A percentile compares a stretch with the other conserved stretches of the same genome.
These are phyloP conservation scores for Artemisia argyi DNA, from an alignment of 129 eudicot species.

Conservation along the genomic window DNA sequence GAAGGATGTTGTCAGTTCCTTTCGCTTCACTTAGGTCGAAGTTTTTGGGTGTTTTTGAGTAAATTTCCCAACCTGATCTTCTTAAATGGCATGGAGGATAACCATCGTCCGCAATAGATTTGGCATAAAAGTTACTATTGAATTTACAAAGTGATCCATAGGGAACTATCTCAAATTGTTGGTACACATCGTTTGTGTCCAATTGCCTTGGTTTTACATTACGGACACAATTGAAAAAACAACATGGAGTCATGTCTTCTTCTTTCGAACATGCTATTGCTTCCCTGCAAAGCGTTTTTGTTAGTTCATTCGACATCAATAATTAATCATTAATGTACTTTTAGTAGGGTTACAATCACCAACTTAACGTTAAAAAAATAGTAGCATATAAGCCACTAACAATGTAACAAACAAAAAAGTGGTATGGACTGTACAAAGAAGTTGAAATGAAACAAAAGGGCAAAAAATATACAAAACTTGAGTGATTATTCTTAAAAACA, in stretches of 20 bases:
- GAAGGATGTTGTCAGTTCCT: slow-evolving; percentile 48
- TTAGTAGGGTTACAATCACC: too few relatives aligned
- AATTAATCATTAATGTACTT: too few relatives aligned
- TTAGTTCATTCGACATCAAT: too few relatives aligned
- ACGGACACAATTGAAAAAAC: slow-evolving; percentile 35
- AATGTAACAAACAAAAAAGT: too few relatives aligned
- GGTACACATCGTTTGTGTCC: slow-evolving; percentile 47
- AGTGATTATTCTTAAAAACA: too few relatives aligned
- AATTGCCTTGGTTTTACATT: slow-evolving; percentile 74
- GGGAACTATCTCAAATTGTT: slow-evolving; percentile 53
- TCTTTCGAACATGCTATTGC: slow-evolving; percentile 64
- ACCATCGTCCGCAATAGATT: slow-evolving; percentile 54
- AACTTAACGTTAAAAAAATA: too few relatives aligned
- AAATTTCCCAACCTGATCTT: slow-evolving; percentile 46
- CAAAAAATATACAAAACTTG: too few relatives aligned
- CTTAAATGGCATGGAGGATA: slow-evolving; percentile 57
- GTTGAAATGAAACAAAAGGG: too few relatives aligned
- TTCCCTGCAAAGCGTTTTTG: slow-evolving; percentile 30
- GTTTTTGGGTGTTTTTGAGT: slow-evolving; percentile 41
- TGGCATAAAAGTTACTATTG: slow-evolving; percentile 43
- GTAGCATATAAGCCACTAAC: too few relatives aligned
- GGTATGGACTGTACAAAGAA: too few relatives aligned
- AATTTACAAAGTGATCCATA: neutral
- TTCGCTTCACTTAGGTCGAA: slow-evolving; percentile 41
- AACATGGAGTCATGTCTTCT: slow-evolving; percentile 56